Conservation (phyloP, 345 rosid genomes). For the Gynandropsis gynandra region DNA sequence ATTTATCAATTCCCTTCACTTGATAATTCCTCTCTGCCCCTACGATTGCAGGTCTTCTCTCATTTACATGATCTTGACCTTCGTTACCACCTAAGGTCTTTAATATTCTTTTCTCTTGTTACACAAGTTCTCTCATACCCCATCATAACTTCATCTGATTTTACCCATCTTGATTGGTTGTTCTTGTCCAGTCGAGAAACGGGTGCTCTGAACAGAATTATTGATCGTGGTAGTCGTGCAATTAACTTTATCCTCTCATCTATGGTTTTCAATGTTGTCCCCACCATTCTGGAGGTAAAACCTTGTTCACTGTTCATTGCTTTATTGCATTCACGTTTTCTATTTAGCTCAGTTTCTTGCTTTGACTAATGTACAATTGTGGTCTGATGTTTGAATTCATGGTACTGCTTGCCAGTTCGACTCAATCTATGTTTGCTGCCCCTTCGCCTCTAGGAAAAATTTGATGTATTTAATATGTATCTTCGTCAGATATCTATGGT, state of each 20-base stretch:
- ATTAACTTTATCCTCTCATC: slow-evolving; percentile 89
- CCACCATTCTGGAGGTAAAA: slow-evolving; percentile 89
- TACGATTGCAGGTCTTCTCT: slow-evolving; percentile 63
- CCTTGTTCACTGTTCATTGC: slow-evolving; percentile 14
- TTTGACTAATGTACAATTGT: neutral
- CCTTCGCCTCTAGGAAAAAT: slow-evolving; percentile 19
- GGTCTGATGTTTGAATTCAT: neutral
- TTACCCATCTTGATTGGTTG: slow-evolving; percentile 22
- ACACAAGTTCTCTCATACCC: neutral
- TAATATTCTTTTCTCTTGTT: slow-evolving; percentile 4
- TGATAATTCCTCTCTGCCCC: neutral
- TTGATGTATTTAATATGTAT: slow-evolving; percentile 39
- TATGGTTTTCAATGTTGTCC: slow-evolving; percentile 93
- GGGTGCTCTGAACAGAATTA: slow-evolving; percentile 84
- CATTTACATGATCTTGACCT: slow-evolving; percentile 95
- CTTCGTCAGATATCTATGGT: slow-evolving; percentile 87
- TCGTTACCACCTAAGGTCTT: slow-evolving; percentile 82
- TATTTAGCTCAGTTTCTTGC: neutral
- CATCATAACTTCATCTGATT: slow-evolving; percentile 8
- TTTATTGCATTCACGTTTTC: neutral
- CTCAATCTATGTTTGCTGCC: slow-evolving; percentile 17
- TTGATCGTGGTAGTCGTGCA: slow-evolving; percentile 99
- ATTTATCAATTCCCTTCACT: slow-evolving; percentile 1
- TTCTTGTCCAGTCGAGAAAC: slow-evolving; percentile 79
- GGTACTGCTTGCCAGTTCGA: neutral